These are phyloP conservation scores for Calocera viscosa DNA, from an alignment of 768 basidiomycete species.

Conservation along the genomic window DNA sequence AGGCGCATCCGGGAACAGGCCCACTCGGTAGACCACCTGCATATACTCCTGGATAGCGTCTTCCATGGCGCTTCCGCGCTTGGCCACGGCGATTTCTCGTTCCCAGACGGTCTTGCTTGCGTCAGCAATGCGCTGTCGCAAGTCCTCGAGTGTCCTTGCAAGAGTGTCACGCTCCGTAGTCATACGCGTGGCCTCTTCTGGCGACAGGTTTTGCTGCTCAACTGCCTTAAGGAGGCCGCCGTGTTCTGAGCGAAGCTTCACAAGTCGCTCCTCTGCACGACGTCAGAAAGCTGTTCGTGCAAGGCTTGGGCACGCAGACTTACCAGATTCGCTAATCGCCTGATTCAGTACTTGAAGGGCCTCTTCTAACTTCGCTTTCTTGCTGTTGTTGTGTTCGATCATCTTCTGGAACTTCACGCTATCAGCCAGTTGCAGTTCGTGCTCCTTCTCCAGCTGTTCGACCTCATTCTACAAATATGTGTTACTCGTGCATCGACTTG, in stretches of 20 bases:
- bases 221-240: slow-evolving; percentile 52
- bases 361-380: slow-evolving; percentile 1
- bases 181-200: slow-evolving; percentile 85
- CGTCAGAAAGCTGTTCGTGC: background rate
- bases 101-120: slow-evolving; percentile 59
- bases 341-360: slow-evolving; percentile 16
- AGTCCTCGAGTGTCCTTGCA: slow-evolving; percentile 57
- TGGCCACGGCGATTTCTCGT: slow-evolving; percentile 72
- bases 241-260: slow-evolving; percentile 52
- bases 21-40: slow-evolving; percentile 57
- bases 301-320: background rate
- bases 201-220: slow-evolving; percentile 75
- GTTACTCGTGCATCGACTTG: background rate
- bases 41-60: slow-evolving; percentile 71
- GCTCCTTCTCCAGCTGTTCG: slow-evolving; percentile 31
- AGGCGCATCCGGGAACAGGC: slow-evolving; percentile 61
- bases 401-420: slow-evolving; percentile 6
- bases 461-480: slow-evolving; percentile 26
- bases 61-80: slow-evolving; percentile 69
- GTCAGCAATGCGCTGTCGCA: slow-evolving; percentile 62
- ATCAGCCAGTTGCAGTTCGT: slow-evolving; percentile 15
- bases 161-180: slow-evolving; percentile 77
- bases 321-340: slow-evolving; percentile 9
- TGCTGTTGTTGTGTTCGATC: background rate
- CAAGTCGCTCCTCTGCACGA: slow-evolving; percentile 44